Conservation (phyloP, 2,329 filamentous ascomycete genomes). For the Epichloe brachyelytri region DNA sequence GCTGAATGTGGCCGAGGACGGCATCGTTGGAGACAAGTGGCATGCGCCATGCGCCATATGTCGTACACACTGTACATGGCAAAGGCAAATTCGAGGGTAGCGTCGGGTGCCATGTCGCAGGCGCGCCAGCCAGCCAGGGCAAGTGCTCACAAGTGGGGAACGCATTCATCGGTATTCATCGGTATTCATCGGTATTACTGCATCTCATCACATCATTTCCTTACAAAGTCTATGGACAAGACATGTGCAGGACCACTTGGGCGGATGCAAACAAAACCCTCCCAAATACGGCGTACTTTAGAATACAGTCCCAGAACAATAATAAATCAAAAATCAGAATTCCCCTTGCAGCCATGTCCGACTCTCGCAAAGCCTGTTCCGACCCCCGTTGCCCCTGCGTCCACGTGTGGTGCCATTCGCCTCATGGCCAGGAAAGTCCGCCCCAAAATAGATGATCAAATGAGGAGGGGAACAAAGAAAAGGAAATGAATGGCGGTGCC, state of each 20-base stretch:
- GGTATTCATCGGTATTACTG: not conserved
- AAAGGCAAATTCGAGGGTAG: not conserved
- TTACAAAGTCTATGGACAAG: constrained; percentile 6
- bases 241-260: not conserved
- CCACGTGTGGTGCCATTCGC: constrained; percentile 1
- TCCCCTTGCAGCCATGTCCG: constrained; percentile 3
- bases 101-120: not conserved
- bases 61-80: not conserved
- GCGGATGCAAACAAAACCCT: not conserved
- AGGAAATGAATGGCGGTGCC: constrained; percentile 1
- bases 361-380: constrained; percentile 1
- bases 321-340: not conserved
- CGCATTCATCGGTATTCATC: not conserved
- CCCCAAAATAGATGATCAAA: not conserved
- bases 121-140: not conserved
- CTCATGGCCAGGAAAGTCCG: constrained; percentile 1
- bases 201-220: not conserved
- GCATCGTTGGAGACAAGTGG: no score
- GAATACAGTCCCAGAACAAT: constrained; percentile 6
- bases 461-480: not conserved
- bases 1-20: not conserved
- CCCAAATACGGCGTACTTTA: constrained; percentile 3
- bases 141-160: not conserved
- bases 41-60: no score
- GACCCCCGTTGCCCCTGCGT: constrained; percentile 1